Base-by-base conservation (phyloP, 345 rosid species). In the Corymbia maculata region DNA sequence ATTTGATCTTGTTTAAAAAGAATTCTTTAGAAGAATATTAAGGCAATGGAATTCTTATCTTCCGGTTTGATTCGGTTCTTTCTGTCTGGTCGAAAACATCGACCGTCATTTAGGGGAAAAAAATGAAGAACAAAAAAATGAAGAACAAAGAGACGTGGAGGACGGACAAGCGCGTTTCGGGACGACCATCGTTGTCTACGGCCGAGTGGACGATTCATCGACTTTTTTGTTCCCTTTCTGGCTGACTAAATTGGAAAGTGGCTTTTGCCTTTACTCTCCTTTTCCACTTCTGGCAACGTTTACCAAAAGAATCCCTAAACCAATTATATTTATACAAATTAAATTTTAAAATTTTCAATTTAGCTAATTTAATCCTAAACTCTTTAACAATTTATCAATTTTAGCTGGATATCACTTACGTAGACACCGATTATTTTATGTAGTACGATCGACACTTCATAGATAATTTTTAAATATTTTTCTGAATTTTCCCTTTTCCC, bases 371-470 rank as follows among this genome's bases (percentile, higher is more conserved):
- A 75, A 2, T 75, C 12, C 0, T 9, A 36, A 42, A 7, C 1
- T 0, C 42, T 75, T 75, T 36, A 0, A 13, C 15, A 19, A 36
- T 75, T 19, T 75, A 1, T 4, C 2, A 9, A 19, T 26, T 75
- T 75, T 36, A 5, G 45, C 1, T 2, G 0, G 1, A 75, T 75
- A 9, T 36, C 16, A 8, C 2, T 9, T 0, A 75, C 0, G 0
- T 75, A 21, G 1, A 42, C 1, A 2, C 0, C 0, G 1, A 36
- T 3, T 1, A 0, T 42, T 21, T 0, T 36, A 19, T 17, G 16
- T 19, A 2, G 2, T 30, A 68, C 16, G 12, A 0, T 8, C 2
- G 3, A 1, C 0, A 16, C 32, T 36, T 68, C 32, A 30, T 32
- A 0, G 24, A 8, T 32, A 36, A 36, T 36, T 36, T 75, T 68